Evolutionary conservation across 2,329 filamentous ascomycete genomes (phyloP).

Genomic region (Cladophialophora bantiana): DNA sequence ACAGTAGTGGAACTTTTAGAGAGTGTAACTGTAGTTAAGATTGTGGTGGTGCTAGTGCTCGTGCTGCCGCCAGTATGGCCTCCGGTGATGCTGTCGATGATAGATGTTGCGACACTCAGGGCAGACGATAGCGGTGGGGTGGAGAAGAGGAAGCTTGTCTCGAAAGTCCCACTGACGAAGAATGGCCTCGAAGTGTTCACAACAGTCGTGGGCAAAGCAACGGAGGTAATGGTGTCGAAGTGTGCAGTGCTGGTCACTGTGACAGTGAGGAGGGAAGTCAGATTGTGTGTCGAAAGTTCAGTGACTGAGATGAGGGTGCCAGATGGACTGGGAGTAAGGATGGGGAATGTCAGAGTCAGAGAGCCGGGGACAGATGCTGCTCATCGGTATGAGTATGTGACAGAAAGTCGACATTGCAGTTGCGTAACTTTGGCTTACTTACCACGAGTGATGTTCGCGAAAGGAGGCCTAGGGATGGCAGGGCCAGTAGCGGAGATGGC

Average conservation of each 20-base stretch:
- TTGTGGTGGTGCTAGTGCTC: background rate
- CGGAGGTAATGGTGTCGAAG: background rate
- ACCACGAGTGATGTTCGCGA: background rate
- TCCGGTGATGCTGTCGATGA: background rate
- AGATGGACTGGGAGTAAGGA: background rate
- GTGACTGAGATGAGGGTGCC: background rate
- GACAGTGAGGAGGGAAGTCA: slow-evolving; percentile 5
- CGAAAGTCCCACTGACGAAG: slow-evolving; percentile 10
- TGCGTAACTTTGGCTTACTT: background rate
- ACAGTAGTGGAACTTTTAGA: background rate
- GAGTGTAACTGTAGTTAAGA: background rate
- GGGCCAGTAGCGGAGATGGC: slow-evolving; percentile 4
- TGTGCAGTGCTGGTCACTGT: slow-evolving; percentile 1
- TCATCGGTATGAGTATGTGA: background rate
- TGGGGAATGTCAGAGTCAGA: slow-evolving; percentile 12
- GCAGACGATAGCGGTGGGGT: background rate
- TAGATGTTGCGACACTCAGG: slow-evolving; percentile 3
- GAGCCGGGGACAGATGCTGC: slow-evolving; percentile 11
- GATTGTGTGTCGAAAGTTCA: background rate
- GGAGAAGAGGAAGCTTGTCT: slow-evolving; percentile 9
- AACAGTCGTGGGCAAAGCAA: background rate
- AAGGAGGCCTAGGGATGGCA: background rate
- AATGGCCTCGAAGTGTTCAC: background rate
- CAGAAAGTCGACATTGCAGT: background rate
- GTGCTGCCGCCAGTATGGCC: background rate